phyloP scores from a whole-genome alignment of 2,329 filamentous ascomycete species.

The Ophiostoma sp. region DNA sequence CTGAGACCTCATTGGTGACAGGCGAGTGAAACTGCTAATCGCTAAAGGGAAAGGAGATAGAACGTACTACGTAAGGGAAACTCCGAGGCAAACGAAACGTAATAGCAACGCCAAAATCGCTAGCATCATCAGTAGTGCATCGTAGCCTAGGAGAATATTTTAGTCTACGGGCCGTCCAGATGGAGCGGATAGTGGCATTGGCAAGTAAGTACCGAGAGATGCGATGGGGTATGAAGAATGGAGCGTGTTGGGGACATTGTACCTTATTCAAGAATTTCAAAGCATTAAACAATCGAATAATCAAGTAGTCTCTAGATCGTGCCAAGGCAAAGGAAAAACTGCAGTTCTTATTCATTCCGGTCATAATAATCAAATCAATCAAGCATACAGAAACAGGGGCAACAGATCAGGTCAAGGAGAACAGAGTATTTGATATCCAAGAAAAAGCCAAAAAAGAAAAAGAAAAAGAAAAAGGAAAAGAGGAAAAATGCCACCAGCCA shows the following conservation, averaged over 20 bases:
- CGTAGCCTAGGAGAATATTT: neutral
- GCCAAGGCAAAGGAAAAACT: too few relatives aligned
- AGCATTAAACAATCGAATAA: too few relatives aligned
- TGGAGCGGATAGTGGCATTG: neutral
- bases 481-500: neutral
- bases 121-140: neutral
- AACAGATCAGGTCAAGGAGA: conserved; percentile 1
- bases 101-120: neutral
- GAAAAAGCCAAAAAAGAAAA: neutral
- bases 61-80: neutral
- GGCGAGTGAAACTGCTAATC: neutral
- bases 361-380: neutral
- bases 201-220: too few relatives aligned
- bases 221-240: too few relatives aligned
- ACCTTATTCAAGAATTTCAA: too few relatives aligned
- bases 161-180: too few relatives aligned
- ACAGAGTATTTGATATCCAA: neutral
- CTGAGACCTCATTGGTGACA: neutral
- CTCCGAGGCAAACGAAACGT: neutral
- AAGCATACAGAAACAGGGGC: neutral
- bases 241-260: too few relatives aligned
- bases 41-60: too few relatives aligned
- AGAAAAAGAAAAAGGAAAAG: neutral
- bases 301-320: too few relatives aligned
- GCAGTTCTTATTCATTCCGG: neutral